Evolutionary conservation across 305 asterid species (phyloP).

Genomic region (Euphrasia arctica): DNA sequence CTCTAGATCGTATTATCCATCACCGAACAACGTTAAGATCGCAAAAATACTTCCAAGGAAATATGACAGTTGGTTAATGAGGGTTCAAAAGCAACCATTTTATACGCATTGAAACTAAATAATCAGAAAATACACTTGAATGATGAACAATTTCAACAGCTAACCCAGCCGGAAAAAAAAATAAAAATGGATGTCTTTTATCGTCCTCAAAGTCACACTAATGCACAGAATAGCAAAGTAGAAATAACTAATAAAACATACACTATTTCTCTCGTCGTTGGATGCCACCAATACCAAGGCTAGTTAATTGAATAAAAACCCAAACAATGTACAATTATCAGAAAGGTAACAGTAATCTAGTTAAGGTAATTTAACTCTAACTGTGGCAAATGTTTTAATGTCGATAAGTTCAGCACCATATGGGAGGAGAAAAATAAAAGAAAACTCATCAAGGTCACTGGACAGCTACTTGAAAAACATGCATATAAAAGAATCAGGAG

Average conservation of each 20-base stretch:
- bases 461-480: too few relatives aligned
- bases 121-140: not conserved
- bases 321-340: not conserved
- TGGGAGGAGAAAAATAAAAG: slow-evolving; percentile 17
- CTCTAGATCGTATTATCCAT: slow-evolving; percentile 11
- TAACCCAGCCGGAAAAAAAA: not conserved
- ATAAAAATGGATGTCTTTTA: not conserved
- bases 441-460: not conserved
- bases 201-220: slow-evolving; percentile 3
- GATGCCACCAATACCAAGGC: slow-evolving; percentile 4
- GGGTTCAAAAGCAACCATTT: not conserved
- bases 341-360: not conserved
- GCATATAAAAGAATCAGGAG: too few relatives aligned
- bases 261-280: slow-evolving; percentile 2
- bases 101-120: slow-evolving; percentile 4
- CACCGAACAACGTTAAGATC: not conserved
- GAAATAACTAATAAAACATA: not conserved
- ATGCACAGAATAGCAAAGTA: not conserved
- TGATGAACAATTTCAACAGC: not conserved
- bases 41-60: not conserved
- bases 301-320: not conserved
- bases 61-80: not conserved
- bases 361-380: not conserved
- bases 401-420: not conserved
- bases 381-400: too few relatives aligned